Percentiles rank a stretch among this genome's conserved stretches.
Conservation (phyloP, 805 yeast species). For the Vanderwaltozyma tropicalis region DNA sequence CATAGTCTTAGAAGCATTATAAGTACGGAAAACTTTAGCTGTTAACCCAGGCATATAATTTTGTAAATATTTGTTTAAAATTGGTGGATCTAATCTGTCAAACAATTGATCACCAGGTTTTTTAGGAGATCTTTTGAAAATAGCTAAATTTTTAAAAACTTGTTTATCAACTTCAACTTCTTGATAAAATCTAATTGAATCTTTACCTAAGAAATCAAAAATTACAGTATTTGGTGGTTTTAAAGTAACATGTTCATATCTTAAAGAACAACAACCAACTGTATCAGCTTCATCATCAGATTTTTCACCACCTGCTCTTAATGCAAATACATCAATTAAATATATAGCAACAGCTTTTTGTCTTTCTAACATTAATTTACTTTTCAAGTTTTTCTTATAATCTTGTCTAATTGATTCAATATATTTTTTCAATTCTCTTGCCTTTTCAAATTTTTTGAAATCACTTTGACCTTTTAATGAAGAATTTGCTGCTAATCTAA, state of each 20-base stretch:
- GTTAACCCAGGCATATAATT: constrained; percentile 87
- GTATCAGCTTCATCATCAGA: constrained; percentile 97
- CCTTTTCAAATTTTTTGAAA: constrained; percentile 85
- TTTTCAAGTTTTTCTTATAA: constrained; percentile 58
- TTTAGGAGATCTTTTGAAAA: constrained; percentile 84
- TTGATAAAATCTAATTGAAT: constrained; percentile 83
- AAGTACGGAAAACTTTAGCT: constrained; percentile 95
- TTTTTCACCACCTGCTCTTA: constrained; percentile 97
- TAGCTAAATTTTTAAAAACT: constrained; percentile 77
- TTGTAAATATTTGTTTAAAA: constrained; percentile 78
- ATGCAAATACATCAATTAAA: constrained; percentile 81
- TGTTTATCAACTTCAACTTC: constrained; percentile 89
- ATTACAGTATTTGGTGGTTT: constrained; percentile 78
- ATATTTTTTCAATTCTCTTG: constrained; percentile 69
- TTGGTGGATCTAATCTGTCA: constrained; percentile 77
- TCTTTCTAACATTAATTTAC: constrained; percentile 69
- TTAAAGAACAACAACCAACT: constrained; percentile 91
- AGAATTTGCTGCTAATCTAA: constrained; percentile 82
- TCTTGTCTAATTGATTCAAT: constrained; percentile 66
- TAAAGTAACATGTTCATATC: constrained; percentile 81
- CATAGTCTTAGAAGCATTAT: constrained; percentile 93
- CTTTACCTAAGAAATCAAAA: constrained; percentile 92
- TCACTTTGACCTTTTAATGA: constrained; percentile 87
- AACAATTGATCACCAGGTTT: constrained; percentile 86
- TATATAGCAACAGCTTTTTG: constrained; percentile 93